Percentiles rank a stretch among this genome's conserved stretches.
These are phyloP conservation scores for Pneumocystis carinii DNA, from an alignment of 1,139 yeast species.

Conservation along the genomic window DNA sequence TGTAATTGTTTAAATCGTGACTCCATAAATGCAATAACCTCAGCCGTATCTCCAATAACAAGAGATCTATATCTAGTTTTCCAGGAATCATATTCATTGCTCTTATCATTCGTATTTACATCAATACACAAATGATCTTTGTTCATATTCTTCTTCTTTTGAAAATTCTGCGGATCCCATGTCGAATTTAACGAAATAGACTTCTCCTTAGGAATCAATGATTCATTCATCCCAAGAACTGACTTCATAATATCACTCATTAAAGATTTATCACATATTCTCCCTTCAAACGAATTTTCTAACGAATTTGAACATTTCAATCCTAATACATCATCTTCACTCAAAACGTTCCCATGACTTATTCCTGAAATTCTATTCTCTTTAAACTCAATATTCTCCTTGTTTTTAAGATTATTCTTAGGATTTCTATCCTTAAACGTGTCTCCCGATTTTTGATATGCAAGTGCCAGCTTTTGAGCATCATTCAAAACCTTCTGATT, in stretches of 20 bases:
- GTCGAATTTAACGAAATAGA: neutral
- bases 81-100: conserved; percentile 6
- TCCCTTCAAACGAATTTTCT: neutral
- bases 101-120: neutral
- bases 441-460: neutral
- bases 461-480: conserved; percentile 6
- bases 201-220: neutral
- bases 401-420: neutral
- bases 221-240: neutral
- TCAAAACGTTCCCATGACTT: too few species aligned
- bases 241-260: neutral
- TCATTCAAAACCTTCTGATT: conserved; percentile 6
- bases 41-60: conserved; percentile 7
- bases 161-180: too few species aligned
- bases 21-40: conserved; percentile 13
- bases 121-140: too few species aligned
- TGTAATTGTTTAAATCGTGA: conserved; percentile 23
- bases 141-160: too few species aligned
- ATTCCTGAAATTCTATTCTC: neutral
- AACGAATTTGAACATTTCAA: neutral
- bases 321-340: neutral
- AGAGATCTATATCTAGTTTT: conserved; percentile 9
- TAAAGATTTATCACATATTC: neutral
- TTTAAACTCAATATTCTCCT: neutral
- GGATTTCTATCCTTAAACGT: neutral